Conservation (phyloP, 176 grass and related monocot genomes). For the Oryza coarctata region DNA sequence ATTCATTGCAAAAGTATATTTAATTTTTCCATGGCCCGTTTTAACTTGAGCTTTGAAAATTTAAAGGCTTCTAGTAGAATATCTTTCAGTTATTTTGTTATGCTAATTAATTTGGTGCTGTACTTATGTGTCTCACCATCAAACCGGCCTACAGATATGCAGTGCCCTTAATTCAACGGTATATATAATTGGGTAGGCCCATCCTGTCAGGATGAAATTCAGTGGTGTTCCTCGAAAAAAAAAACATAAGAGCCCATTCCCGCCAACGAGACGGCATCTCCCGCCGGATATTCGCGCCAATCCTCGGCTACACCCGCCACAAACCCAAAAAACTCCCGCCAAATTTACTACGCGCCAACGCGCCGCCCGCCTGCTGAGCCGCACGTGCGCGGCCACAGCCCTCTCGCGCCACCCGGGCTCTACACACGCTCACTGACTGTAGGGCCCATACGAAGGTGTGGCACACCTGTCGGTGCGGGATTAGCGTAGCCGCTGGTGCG, state of each 20-base stretch:
- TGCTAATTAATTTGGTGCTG: too few relatives aligned
- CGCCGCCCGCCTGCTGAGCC: too few relatives aligned
- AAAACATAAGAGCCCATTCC: neutral
- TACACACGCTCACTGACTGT: neutral
- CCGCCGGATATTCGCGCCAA: neutral
- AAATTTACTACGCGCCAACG: constrained; percentile 8
- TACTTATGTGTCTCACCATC: neutral
- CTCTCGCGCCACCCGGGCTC: neutral
- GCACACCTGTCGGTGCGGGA: neutral
- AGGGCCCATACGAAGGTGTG: neutral
- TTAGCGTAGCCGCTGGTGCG: neutral
- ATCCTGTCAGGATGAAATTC: neutral
- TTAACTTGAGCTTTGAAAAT: too few relatives aligned
- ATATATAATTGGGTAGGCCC: neutral
- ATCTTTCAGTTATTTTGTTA: too few relatives aligned
- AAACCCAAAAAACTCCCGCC: constrained; percentile 10
- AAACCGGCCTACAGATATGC: too few relatives aligned
- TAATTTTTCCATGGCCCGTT: too few relatives aligned
- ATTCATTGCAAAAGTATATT: too few relatives aligned
- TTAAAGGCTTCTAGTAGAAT: too few relatives aligned
- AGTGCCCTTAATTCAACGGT: too few relatives aligned
- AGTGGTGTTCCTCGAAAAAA: neutral
- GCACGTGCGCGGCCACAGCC: neutral
- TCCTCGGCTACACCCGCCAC: neutral
- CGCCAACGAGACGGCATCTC: neutral